Base-by-base conservation (phyloP, 139 green algal species). In the Micractinium sp. region DNA sequence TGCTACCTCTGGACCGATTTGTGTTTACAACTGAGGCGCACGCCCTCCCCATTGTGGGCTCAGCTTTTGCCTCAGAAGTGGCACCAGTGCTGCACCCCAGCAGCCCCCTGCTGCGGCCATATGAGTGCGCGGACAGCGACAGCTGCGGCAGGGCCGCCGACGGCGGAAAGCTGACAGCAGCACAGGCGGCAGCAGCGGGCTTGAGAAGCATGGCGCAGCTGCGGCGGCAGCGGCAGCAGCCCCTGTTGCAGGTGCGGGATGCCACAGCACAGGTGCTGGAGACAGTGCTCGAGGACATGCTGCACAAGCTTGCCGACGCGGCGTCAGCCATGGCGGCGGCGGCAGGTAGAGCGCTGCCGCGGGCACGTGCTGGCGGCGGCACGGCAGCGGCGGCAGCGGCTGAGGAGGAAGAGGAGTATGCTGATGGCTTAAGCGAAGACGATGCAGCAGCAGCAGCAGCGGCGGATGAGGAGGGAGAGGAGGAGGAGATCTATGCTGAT, bases 1-100 rank as follows among this genome's bases (percentile, higher is more conserved):
- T 90, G 76, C 73, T 98, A 36, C 93, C 95, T 2, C 90, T 99
- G 36, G 90, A 95, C 73, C 29, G 96, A 87, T 98, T 90, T 86
- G 96, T 98, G 19, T 95, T 98, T 89, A 98, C 96, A 88, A 98
- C 96, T 18, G 96, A 98, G 90, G 96, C 96, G 2, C 96, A 98
- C 86, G 93, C 95, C 0, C 82, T 98, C 60, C 95, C 96, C 4
- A 91, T 96, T 15, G 92, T 93, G 89, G 94, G 95, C 5, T 88
- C 92, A 0, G 18, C 77, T 12, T 63, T 83, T 2, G 92, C 35
- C 36, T 86, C 82, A 1, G 20, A 27, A 0, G 82, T 90, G 47
- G 9, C 13, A 2, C 79, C 25, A 14, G 12, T 56, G 61, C 69
- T 67, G 20, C 15, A 81, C 7, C 81, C 80, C 15, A 35, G 69